Conservation (phyloP, 2,329 filamentous ascomycete species). For the Alternaria tenuissima region DNA sequence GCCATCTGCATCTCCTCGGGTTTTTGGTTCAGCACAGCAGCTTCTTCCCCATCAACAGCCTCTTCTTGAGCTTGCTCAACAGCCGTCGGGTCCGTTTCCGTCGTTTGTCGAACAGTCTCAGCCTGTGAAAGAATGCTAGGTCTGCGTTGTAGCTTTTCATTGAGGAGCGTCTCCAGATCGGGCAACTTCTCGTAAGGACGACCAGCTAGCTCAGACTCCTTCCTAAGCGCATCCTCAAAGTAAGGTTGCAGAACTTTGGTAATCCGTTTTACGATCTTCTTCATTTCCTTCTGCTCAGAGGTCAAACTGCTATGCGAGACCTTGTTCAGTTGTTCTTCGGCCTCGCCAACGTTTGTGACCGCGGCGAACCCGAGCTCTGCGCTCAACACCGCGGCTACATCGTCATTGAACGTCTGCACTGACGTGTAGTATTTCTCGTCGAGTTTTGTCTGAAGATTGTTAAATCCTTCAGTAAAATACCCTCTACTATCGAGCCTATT, state of each 20-base stretch:
- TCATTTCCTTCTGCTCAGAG: constrained; percentile 78
- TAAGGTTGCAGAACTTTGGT: constrained; percentile 81
- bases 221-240: constrained; percentile 76
- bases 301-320: constrained; percentile 53
- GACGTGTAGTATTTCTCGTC: constrained; percentile 67
- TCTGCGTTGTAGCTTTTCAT: constrained; percentile 67
- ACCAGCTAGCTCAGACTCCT: constrained; percentile 81
- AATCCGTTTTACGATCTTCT: constrained; percentile 87
- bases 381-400: constrained; percentile 65
- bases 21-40: constrained; percentile 25
- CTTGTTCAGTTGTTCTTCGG: constrained; percentile 53
- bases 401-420: constrained; percentile 67
- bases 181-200: constrained; percentile 75
- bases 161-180: constrained; percentile 77
- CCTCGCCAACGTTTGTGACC: constrained; percentile 49
- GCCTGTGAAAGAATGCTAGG: constrained; percentile 48
- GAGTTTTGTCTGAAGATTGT: constrained; percentile 62
- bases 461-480: constrained; percentile 63
- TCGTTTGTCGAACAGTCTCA: constrained; percentile 32
- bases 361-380: constrained; percentile 62
- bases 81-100: constrained; percentile 25
- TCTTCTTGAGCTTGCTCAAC: constrained; percentile 22
- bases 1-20: constrained; percentile 38
- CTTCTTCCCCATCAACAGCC: constrained; percentile 20
- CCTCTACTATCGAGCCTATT: constrained; percentile 58